These are phyloP conservation scores for Talaromyces sp. DNA, from an alignment of 2,329 filamentous ascomycete species.

Conservation along the genomic window DNA sequence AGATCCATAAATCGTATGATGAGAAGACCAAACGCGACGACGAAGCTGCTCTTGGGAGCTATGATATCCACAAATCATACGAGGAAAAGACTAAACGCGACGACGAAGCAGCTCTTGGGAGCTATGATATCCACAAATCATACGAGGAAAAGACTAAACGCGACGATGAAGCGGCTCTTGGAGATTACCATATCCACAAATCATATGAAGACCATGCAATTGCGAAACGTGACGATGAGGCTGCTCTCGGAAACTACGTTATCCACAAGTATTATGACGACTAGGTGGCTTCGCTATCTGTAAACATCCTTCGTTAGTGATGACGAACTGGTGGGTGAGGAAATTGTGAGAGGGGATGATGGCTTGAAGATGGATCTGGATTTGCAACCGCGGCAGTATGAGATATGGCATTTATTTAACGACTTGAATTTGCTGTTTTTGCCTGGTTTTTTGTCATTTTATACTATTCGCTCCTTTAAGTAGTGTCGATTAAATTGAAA, in stretches of 20 bases:
- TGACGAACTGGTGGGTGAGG: background rate
- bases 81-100: too few species aligned
- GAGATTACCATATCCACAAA: background rate
- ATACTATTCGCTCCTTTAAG: too few species aligned
- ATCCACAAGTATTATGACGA: background rate
- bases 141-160: background rate
- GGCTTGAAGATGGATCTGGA: background rate
- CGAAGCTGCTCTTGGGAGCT: too few species aligned
- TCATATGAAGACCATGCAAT: background rate
- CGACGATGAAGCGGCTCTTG: background rate
- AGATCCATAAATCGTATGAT: too few species aligned
- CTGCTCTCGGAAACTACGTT: background rate
- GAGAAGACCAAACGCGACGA: too few species aligned
- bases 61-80: too few species aligned
- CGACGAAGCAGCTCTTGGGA: background rate
- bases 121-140: background rate
- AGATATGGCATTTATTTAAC: background rate
- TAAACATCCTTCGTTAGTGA: background rate
- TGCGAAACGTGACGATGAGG: background rate
- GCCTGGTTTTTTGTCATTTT: too few species aligned
- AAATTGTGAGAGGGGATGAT: background rate
- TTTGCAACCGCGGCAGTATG: background rate
- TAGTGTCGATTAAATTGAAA: background rate
- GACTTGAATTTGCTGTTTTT: background rate
- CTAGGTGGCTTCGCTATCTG: too few species aligned